Evolutionary conservation across 2,329 filamentous ascomycete species (phyloP), one percentile per base, ranked within the genome.

Genomic region (Paecilomyces sp.): DNA sequence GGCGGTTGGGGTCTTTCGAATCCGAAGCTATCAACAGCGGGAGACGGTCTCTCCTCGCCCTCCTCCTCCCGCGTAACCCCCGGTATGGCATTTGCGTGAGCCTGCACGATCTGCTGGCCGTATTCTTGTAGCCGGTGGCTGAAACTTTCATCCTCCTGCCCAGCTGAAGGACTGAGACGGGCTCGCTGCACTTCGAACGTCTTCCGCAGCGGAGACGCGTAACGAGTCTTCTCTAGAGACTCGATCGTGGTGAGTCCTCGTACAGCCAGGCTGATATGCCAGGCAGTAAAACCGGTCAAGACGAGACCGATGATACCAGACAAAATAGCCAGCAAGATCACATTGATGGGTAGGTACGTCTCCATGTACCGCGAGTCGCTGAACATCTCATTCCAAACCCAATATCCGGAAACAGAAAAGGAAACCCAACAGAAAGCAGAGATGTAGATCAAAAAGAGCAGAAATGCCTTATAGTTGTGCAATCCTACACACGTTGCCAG

Each of bases 401-500:
- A 97, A 41, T 82, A 80, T 7, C 83, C 87, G 6, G 90, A 86
- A 13, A 92, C 85, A n/a, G 81, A 83, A 71, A 96, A 96, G 69
- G 84, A 85, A 67, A 89, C 85, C 79, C 91, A 87, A 77, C 90
- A 92, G 77, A 96, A 96, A 1, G 96, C 63, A 3, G 88, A 90
- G 0, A 90, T 91, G 74, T 99, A 97, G 59, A 92, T 84, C 28
- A 99, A 81, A 74, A 97, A 99, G 2, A 97, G 83, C 57, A 99
- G 74, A 72, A 99, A 99, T 0, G 92, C 84, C 77, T 99, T 99
- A 82, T 97, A 95, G 77, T 99, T 99, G 70, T 86, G 86, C 64
- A 99, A 80, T 22, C 94, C 94, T 61, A 99, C 90, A 75, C 94
- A 99, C 3, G 91, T 96, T 30, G 94, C 93, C 56, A 99, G 83